These are phyloP conservation scores for Panicum virgatum DNA, from an alignment of 202 grass and related monocot species.

Conservation along the genomic window DNA sequence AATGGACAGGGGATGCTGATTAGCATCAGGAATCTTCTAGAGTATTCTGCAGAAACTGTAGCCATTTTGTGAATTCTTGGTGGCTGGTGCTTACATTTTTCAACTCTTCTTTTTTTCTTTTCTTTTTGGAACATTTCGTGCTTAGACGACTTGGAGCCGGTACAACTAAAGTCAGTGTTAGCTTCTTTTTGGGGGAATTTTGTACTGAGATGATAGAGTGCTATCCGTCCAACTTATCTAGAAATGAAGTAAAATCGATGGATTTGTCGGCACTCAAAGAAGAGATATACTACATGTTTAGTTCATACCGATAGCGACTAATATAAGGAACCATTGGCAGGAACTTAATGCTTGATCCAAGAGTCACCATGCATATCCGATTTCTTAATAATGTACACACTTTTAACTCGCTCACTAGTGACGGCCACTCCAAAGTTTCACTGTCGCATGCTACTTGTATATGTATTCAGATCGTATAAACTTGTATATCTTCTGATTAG, in stretches of 20 bases:
- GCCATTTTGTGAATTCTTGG: not conserved
- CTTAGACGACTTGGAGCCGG: slow-evolving; percentile 9
- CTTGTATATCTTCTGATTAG: slow-evolving; percentile 1
- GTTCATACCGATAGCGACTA: not conserved
- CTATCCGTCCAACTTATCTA: not conserved
- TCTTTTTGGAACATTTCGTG: not conserved
- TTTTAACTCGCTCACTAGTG: slow-evolving; percentile 9
- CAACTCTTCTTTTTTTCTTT: too few species aligned
- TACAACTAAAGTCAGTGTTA: not conserved
- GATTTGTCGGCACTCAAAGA: not conserved
- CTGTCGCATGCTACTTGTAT: not conserved
- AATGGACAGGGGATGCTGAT: not conserved
- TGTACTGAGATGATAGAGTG: not conserved
- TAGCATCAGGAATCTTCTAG: too few species aligned
- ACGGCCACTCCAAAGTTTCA: not conserved
- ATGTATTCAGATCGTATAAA: not conserved
- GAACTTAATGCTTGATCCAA: slow-evolving; percentile 26
- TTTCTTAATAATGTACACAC: too few species aligned
- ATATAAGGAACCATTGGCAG: not conserved
- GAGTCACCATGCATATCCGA: not conserved
- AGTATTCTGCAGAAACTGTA: not conserved
- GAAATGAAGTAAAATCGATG: not conserved
- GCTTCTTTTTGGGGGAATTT: not conserved
- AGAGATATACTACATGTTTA: slow-evolving; percentile 30
- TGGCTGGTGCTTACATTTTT: too few species aligned